phyloP scores from a whole-genome alignment of 257 asterid genomes.

The Solanum bukasovii region DNA sequence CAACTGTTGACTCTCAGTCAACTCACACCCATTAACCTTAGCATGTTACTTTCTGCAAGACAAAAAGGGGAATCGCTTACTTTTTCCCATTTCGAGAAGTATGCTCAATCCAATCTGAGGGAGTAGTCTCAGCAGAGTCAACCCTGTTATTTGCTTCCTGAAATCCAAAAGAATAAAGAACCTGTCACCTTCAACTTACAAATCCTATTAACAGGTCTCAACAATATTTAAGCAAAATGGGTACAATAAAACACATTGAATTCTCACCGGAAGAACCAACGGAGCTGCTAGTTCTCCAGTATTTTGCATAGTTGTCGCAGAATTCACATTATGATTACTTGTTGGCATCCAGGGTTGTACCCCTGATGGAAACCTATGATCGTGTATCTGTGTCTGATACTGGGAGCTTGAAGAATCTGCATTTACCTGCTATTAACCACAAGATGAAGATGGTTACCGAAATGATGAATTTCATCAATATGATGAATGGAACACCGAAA shows the following conservation, averaged over 20 bases:
- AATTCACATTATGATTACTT: slow-evolving; percentile 46
- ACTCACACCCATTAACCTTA: not conserved
- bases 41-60: not conserved
- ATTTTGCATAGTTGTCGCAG: slow-evolving; percentile 44
- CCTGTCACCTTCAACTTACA: not conserved
- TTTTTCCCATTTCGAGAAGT: slow-evolving; percentile 60
- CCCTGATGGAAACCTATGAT: slow-evolving; percentile 32
- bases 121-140: slow-evolving; percentile 19
- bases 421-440: slow-evolving; percentile 47
- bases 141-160: slow-evolving; percentile 39
- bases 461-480: not conserved
- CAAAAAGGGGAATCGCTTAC: slow-evolving; percentile 26
- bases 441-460: slow-evolving; percentile 31
- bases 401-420: slow-evolving; percentile 30
- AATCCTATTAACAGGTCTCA: not conserved
- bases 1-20: not conserved
- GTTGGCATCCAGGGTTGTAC: slow-evolving; percentile 59
- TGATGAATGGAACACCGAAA: not conserved
- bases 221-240: not conserved
- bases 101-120: slow-evolving; percentile 60
- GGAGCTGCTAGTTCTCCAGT: slow-evolving; percentile 29
- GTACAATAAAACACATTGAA: slow-evolving; percentile 4
- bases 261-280: slow-evolving; percentile 25
- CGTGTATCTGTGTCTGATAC: slow-evolving; percentile 38
- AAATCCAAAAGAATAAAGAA: slow-evolving; percentile 5